Evolutionary conservation across 768 basidiomycete genomes (phyloP).

Genomic region (Mycena rosella): DNA sequence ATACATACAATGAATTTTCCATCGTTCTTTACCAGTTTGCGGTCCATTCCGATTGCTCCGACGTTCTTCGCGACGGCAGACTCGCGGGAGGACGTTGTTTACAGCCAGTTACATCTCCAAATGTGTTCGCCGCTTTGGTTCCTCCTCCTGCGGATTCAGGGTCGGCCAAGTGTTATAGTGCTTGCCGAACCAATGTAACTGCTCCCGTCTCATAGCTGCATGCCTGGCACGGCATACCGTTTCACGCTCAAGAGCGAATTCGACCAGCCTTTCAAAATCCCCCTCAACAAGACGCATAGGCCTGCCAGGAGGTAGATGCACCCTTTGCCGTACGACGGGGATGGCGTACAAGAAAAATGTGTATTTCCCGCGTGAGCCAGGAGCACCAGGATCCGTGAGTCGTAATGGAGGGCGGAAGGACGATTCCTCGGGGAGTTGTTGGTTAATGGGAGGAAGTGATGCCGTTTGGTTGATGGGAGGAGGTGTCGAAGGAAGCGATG

Average conservation of each 20-base stretch:
- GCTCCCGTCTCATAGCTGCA: conserved; percentile 18
- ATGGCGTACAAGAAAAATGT: conserved; percentile 28
- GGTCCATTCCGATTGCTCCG: too few species aligned
- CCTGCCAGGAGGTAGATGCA: conserved; percentile 4
- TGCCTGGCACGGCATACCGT: conserved; percentile 7
- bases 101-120: conserved; percentile 1
- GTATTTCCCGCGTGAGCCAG: background rate
- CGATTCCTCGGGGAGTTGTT: background rate
- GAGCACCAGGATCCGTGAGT: conserved; percentile 1
- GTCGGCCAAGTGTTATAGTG: background rate
- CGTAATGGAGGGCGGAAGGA: conserved; percentile 10
- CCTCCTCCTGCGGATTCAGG: conserved; percentile 18
- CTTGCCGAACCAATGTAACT: conserved; percentile 20
- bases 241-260: conserved; percentile 15
- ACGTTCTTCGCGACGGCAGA: too few species aligned
- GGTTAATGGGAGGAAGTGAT: background rate
- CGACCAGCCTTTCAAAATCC: conserved; percentile 7
- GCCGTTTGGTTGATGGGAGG: too few species aligned
- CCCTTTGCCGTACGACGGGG: conserved; percentile 15
- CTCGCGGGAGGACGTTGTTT: too few species aligned
- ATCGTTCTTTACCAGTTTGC: too few species aligned
- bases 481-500: too few species aligned
- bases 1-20: too few species aligned
- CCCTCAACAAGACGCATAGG: conserved; percentile 9
- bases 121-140: conserved; percentile 4